Evolutionary conservation across 208 protist species (phyloP).

Genomic region (Trypanosoma cruzi): DNA sequence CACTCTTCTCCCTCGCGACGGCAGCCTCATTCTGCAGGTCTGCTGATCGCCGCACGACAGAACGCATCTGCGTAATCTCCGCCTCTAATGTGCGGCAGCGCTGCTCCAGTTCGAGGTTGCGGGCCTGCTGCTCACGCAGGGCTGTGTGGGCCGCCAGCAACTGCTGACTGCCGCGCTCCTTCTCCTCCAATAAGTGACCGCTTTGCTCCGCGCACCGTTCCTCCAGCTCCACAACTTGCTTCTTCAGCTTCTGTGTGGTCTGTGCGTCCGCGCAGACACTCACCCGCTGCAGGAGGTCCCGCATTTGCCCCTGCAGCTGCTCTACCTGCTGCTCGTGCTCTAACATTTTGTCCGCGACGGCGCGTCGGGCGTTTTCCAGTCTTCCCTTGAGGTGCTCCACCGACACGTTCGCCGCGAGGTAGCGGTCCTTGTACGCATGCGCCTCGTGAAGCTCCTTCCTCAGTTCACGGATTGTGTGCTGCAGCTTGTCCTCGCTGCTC

Average conservation of each 20-base stretch:
- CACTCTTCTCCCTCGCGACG: conserved; percentile 66
- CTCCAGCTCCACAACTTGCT: conserved; percentile 68
- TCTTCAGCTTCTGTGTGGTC: conserved; percentile 41
- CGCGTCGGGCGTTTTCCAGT: conserved; percentile 47
- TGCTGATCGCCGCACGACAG: conserved; percentile 56
- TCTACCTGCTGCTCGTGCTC: conserved; percentile 70
- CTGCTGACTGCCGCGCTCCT: conserved; percentile 61
- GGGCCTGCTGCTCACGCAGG: conserved; percentile 74
- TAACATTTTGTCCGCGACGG: conserved; percentile 44
- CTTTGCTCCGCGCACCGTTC: conserved; percentile 48
- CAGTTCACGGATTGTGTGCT: conserved; percentile 34
- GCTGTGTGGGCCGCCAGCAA: conserved; percentile 71
- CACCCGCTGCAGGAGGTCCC: conserved; percentile 66
- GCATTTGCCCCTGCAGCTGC: conserved; percentile 68
- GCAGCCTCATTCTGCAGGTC: conserved; percentile 79
- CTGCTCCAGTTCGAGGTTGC: conserved; percentile 74
- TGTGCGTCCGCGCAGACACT: conserved; percentile 47
- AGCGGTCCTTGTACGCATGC: conserved; percentile 46
- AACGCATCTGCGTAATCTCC: conserved; percentile 65
- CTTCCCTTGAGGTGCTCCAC: conserved; percentile 67
- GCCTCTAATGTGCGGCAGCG: conserved; percentile 56
- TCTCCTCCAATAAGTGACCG: conserved; percentile 57
- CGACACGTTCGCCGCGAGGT: conserved; percentile 36
- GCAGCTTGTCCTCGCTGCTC: conserved; percentile 43
- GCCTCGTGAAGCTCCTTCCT: conserved; percentile 50